These are phyloP conservation scores for Fragaria iinumae DNA, from an alignment of 306 rosid genomes.

Conservation along the genomic window DNA sequence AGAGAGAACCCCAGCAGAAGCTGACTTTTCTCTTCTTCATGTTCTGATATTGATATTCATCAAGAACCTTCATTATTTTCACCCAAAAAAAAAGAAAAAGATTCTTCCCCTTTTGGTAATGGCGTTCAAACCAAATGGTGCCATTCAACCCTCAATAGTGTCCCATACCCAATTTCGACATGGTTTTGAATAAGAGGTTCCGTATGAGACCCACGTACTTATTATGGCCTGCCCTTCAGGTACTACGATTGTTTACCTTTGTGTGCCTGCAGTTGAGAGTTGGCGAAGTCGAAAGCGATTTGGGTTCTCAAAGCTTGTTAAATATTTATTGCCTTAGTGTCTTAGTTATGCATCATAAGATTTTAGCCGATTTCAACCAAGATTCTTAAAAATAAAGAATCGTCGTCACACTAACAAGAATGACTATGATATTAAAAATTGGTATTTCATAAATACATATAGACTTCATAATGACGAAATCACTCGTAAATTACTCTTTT, in stretches of 20 bases:
- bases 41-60: background rate
- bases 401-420: too few species aligned
- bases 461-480: too few species aligned
- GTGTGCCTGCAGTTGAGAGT: background rate
- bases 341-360: too few species aligned
- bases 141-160: background rate
- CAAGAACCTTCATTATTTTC: background rate
- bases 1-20: background rate
- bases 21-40: conserved; percentile 1
- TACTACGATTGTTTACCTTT: background rate
- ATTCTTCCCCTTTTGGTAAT: background rate
- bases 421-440: too few species aligned
- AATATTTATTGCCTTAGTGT: too few species aligned
- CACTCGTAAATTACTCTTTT: too few species aligned
- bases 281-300: background rate
- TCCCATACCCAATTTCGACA: background rate
- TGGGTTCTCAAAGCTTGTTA: background rate
- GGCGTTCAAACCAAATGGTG: background rate
- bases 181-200: conserved; percentile 1
- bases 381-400: too few species aligned
- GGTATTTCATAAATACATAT: too few species aligned
- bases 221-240: background rate
- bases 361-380: too few species aligned
- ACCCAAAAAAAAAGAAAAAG: background rate
- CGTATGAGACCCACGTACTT: conserved; percentile 10